Percentiles rank a stretch among this genome's conserved stretches.
Conservation (phyloP, 495 filamentous ascomycete species). For the Penicillium malachiteum region DNA sequence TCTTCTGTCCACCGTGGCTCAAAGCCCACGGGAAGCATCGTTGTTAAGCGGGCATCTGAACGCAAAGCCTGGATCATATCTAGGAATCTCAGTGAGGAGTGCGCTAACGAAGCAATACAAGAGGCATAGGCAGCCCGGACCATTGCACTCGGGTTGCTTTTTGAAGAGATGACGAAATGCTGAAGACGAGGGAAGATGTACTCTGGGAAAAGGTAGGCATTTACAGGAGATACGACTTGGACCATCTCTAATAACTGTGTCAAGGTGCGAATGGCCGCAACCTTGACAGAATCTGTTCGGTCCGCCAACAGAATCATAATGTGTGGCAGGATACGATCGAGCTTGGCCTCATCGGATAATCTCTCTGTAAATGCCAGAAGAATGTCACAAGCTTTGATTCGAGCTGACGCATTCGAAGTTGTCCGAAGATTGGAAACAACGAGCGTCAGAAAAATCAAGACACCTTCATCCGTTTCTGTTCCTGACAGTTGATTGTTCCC, state of each 20-base stretch:
- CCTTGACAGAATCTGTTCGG: slow-evolving; percentile 74
- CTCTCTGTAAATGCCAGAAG: slow-evolving; percentile 89
- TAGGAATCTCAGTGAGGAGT: slow-evolving; percentile 79
- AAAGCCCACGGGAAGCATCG: slow-evolving; percentile 68
- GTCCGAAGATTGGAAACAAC: slow-evolving; percentile 86
- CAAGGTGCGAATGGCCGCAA: slow-evolving; percentile 79
- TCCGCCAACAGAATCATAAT: slow-evolving; percentile 79
- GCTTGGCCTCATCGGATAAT: slow-evolving; percentile 91
- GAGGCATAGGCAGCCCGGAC: slow-evolving; percentile 90
- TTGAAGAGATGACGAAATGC: slow-evolving; percentile 58
- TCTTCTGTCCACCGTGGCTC: slow-evolving; percentile 64
- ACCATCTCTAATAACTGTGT: slow-evolving; percentile 88
- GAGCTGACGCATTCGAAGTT: slow-evolving; percentile 81
- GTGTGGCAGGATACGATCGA: slow-evolving; percentile 92
- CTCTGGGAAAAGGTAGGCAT: slow-evolving; percentile 92
- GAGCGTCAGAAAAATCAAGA: slow-evolving; percentile 85
- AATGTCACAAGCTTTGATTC: slow-evolving; percentile 88
- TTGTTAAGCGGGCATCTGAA: slow-evolving; percentile 77
- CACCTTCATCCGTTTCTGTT: slow-evolving; percentile 71
- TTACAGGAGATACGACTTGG: slow-evolving; percentile 83
- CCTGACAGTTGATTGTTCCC: slow-evolving; percentile 41
- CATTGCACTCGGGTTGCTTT: slow-evolving; percentile 60
- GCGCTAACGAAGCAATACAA: slow-evolving; percentile 87
- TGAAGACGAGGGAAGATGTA: slow-evolving; percentile 88
- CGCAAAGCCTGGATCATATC: slow-evolving; percentile 87